Evolutionary conservation across 2,329 filamentous ascomycete species (phyloP).

Genomic region (Aspergillus sclerotialis): DNA sequence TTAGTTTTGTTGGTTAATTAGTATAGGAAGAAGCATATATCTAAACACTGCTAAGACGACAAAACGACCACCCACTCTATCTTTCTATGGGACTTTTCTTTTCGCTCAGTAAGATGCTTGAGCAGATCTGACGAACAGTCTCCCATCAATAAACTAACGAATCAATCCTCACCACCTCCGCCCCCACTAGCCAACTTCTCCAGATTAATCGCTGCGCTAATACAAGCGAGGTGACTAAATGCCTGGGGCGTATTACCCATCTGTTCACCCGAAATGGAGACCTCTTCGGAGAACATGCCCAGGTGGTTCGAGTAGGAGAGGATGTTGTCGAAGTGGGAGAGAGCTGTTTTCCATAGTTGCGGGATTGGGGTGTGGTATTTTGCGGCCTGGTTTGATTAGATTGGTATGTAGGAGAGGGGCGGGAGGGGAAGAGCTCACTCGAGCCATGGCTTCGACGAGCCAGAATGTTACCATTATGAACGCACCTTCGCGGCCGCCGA

Average conservation of each 20-base stretch:
- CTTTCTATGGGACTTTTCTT: no score
- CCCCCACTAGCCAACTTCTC: conserved; percentile 50
- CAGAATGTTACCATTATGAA: conserved; percentile 81
- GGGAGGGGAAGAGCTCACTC: conserved; percentile 44
- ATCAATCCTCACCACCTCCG: conserved; percentile 7
- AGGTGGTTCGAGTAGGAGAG: conserved; percentile 69
- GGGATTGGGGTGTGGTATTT: conserved; percentile 25
- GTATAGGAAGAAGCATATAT: no score
- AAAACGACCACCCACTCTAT: no score
- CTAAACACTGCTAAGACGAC: no score
- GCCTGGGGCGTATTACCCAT: conserved; percentile 74
- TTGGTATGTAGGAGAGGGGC: conserved; percentile 1
- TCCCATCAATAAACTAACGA: no score
- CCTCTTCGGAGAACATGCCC: conserved; percentile 73
- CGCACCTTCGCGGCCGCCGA: conserved; percentile 67
- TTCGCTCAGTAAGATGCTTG: no score
- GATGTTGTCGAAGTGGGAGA: conserved; percentile 72
- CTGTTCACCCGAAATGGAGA: conserved; percentile 67
- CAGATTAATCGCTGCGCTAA: conserved; percentile 71
- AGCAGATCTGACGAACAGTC: no score
- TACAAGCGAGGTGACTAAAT: conserved; percentile 67
- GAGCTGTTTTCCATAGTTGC: conserved; percentile 39
- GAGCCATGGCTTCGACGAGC: conserved; percentile 70
- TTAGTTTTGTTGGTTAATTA: no score
- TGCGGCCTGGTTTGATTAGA: conserved; percentile 13